phyloP scores from a whole-genome alignment of 1,284 basidiomycete genomes.

The Cryptococcus wingfieldii region DNA sequence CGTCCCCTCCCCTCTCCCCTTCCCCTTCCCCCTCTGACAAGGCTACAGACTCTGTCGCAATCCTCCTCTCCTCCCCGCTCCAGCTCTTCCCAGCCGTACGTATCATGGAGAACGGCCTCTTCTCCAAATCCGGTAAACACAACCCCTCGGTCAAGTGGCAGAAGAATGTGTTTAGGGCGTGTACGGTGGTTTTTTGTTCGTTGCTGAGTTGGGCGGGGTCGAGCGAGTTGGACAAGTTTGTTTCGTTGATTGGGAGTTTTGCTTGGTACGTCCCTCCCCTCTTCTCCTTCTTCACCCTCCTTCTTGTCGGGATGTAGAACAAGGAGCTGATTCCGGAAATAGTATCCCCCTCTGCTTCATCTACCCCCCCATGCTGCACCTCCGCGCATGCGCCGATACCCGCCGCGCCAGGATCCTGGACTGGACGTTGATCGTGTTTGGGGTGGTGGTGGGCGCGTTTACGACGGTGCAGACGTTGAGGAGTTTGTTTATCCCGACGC shows the following conservation, averaged over 20 bases:
- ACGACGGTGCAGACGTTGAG: slow-evolving; percentile 54
- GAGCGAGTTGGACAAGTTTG: slow-evolving; percentile 92
- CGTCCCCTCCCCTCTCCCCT: slow-evolving; percentile 6
- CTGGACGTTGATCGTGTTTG: slow-evolving; percentile 75
- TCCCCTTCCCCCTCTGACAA: not conserved
- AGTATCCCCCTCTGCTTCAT: slow-evolving; percentile 92
- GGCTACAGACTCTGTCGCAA: slow-evolving; percentile 65
- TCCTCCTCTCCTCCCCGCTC: slow-evolving; percentile 87
- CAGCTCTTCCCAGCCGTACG: slow-evolving; percentile 96
- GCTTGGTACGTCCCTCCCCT: slow-evolving; percentile 68
- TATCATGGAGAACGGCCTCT: slow-evolving; percentile 96
- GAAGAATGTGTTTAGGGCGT: slow-evolving; percentile 86
- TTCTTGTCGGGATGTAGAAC: not conserved
- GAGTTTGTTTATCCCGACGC: slow-evolving; percentile 35
- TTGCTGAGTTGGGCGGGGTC: slow-evolving; percentile 79
- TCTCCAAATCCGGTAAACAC: slow-evolving; percentile 71
- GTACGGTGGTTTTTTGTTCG: slow-evolving; percentile 70
- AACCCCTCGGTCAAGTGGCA: slow-evolving; percentile 61
- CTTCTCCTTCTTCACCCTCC: no score
- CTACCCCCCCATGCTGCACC: slow-evolving; percentile 90
- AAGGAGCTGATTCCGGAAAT: not conserved
- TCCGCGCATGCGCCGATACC: slow-evolving; percentile 78
- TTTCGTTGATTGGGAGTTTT: slow-evolving; percentile 86
- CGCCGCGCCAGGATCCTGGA: slow-evolving; percentile 67
- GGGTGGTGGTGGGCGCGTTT: slow-evolving; percentile 73